These are phyloP conservation scores for Fusarium papillatum DNA, from an alignment of 2,329 filamentous ascomycete genomes.

Conservation along the genomic window DNA sequence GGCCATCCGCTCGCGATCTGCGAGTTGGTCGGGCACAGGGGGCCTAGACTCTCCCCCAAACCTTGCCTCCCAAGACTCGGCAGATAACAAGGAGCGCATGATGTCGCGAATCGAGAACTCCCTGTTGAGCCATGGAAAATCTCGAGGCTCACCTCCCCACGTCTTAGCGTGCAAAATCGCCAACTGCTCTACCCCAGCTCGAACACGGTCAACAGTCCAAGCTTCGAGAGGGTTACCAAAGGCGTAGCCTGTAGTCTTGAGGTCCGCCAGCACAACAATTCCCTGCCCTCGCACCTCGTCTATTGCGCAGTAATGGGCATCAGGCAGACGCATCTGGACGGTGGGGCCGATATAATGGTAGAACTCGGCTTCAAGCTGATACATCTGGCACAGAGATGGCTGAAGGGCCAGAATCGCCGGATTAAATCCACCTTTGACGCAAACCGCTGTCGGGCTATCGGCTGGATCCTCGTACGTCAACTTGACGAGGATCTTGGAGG, in stretches of 20 bases:
- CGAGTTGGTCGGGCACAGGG: constrained; percentile 10
- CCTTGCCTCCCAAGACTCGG: constrained; percentile 13
- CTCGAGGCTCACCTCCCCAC: neutral
- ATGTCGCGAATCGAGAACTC: constrained; percentile 1
- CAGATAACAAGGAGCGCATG: constrained; percentile 17
- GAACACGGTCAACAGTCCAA: constrained; percentile 7
- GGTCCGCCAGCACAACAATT: constrained; percentile 23
- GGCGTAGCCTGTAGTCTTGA: neutral
- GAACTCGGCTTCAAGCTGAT: constrained; percentile 9
- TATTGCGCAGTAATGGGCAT: neutral
- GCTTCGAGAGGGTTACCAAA: constrained; percentile 14
- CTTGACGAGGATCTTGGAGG: constrained; percentile 5
- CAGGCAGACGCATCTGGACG: neutral
- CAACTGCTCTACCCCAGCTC: constrained; percentile 15
- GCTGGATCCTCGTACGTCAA: neutral
- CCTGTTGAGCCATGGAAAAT: constrained; percentile 13
- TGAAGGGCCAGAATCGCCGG: constrained; percentile 1
- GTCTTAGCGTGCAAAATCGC: constrained; percentile 20
- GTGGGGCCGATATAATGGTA: neutral
- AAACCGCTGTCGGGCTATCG: neutral
- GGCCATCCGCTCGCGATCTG: neutral
- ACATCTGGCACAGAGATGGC: neutral
- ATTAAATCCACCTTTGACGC: constrained; percentile 18
- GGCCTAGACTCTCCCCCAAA: constrained; percentile 1
- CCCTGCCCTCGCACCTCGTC: constrained; percentile 3